Evolutionary conservation across 345 rosid species (phyloP).

Genomic region (Hirschfeldia incana): DNA sequence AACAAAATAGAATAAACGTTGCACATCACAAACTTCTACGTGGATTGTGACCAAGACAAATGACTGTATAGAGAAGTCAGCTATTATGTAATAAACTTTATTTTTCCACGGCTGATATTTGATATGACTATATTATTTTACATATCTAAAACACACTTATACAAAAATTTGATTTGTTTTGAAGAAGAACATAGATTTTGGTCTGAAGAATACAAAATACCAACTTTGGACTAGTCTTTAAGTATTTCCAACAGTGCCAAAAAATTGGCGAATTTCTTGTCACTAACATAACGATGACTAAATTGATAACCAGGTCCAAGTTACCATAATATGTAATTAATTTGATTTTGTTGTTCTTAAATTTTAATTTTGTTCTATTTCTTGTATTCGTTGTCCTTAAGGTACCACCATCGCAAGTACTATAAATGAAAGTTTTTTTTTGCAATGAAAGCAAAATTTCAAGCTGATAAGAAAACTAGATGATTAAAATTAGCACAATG

Average conservation of each 20-base stretch:
- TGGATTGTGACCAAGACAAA: constrained; percentile 32
- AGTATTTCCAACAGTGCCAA: not conserved
- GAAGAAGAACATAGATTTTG: not conserved
- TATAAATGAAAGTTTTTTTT: too few relatives aligned
- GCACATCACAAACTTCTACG: constrained; percentile 27
- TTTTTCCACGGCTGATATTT: constrained; percentile 23
- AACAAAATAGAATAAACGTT: constrained; percentile 31
- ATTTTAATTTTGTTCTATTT: not conserved
- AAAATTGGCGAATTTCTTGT: not conserved
- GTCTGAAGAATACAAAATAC: not conserved
- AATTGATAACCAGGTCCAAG: not conserved
- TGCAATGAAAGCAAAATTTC: not conserved
- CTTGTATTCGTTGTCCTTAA: not conserved
- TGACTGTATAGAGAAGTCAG: constrained; percentile 22
- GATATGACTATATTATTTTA: not conserved
- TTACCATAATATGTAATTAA: not conserved
- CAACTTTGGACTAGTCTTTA: not conserved
- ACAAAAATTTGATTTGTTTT: not conserved
- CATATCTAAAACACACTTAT: not conserved
- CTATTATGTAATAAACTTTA: not conserved
- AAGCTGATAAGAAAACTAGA: not conserved
- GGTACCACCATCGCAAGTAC: not conserved
- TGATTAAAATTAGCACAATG: not conserved
- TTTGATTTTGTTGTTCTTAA: not conserved
- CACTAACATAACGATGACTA: not conserved